Evolutionary conservation across 768 basidiomycete genomes (phyloP).

Genomic region (Mycena rosella): DNA sequence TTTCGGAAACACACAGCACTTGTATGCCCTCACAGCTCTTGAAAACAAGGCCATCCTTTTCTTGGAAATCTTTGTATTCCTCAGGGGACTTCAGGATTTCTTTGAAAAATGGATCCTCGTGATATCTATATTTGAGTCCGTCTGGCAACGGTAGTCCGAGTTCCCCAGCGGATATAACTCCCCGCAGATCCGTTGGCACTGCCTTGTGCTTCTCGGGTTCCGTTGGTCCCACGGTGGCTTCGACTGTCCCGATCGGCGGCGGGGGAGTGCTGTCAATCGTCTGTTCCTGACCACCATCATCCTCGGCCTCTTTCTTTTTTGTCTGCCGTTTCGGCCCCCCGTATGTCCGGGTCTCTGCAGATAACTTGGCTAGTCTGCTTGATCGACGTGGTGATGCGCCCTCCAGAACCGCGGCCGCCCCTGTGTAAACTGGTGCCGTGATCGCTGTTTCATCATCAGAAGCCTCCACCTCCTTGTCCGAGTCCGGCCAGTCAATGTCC

Average conservation of each 20-base stretch:
- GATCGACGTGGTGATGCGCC: constrained; percentile 12
- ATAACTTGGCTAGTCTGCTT: not conserved
- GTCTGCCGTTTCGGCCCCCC: constrained; percentile 3
- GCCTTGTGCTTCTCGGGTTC: not conserved
- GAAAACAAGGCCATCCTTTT: constrained; percentile 40
- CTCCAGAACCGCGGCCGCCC: constrained; percentile 32
- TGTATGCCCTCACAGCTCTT: constrained; percentile 5
- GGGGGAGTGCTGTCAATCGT: not conserved
- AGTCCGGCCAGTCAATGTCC: not conserved
- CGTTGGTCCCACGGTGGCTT: no score
- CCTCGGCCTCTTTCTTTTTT: not conserved
- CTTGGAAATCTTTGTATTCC: constrained; percentile 44
- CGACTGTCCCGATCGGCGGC: not conserved
- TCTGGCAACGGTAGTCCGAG: constrained; percentile 13
- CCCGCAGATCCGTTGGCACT: not conserved
- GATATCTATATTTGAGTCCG: constrained; percentile 2
- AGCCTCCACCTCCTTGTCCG: not conserved
- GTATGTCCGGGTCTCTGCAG: not conserved
- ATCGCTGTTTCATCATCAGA: constrained; percentile 13
- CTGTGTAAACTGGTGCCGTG: constrained; percentile 27
- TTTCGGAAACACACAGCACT: constrained; percentile 42
- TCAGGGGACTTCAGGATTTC: constrained; percentile 39
- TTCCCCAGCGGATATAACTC: constrained; percentile 1
- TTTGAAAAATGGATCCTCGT: constrained; percentile 41
- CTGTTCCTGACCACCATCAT: not conserved